These are phyloP conservation scores for Penicillium sp. DNA, from an alignment of 2,329 filamentous ascomycete species.

Conservation along the genomic window DNA sequence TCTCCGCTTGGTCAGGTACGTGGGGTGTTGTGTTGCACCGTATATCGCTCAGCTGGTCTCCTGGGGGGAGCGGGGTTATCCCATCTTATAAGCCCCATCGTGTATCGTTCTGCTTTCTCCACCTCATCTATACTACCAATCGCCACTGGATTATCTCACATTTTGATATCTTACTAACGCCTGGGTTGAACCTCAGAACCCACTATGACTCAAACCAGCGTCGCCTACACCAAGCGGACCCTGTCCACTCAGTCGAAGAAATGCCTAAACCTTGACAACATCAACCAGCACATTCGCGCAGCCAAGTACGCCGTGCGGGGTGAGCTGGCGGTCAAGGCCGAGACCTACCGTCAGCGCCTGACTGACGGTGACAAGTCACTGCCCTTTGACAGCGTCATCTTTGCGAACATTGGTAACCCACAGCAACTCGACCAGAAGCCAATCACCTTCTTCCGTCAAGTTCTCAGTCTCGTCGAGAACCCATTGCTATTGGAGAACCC, in stretches of 20 bases:
- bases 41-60: conserved; percentile 11
- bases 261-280: conserved; percentile 74
- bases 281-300: conserved; percentile 83
- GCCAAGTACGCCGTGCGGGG: conserved; percentile 97
- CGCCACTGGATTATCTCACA: neutral
- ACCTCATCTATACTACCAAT: neutral
- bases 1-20: conserved; percentile 30
- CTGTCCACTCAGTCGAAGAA: conserved; percentile 47
- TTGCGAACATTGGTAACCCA: conserved; percentile 97
- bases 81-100: neutral
- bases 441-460: conserved; percentile 98
- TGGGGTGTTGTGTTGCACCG: conserved; percentile 16
- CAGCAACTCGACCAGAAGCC: conserved; percentile 99
- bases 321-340: conserved; percentile 89
- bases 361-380: conserved; percentile 55
- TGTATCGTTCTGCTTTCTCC: conserved; percentile 1
- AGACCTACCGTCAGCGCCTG: conserved; percentile 79
- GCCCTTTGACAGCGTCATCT: conserved; percentile 88
- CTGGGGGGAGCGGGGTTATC: conserved; percentile 1
- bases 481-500: conserved; percentile 79
- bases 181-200: conserved; percentile 23
- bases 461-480: conserved; percentile 89
- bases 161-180: conserved; percentile 13
- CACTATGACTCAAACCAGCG: conserved; percentile 28
- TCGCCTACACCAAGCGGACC: conserved; percentile 35